Conservation (phyloP, 352 stramenopile genomes). For the Pythium pectinolyticum region DNA sequence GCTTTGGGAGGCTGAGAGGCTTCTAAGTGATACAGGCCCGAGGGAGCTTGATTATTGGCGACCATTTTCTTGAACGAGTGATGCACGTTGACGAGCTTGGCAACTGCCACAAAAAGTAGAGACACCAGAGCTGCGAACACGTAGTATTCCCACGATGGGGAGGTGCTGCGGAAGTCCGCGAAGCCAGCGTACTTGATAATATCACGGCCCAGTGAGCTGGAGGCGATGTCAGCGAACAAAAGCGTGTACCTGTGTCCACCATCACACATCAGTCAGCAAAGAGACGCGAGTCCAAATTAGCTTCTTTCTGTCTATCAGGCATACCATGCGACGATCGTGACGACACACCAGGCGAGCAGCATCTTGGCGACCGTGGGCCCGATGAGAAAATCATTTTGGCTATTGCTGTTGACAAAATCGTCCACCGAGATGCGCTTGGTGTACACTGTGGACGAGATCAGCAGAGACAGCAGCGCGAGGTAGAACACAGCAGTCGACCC, state of each 20-base stretch:
- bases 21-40: constrained; percentile 2
- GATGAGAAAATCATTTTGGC: constrained; percentile 44
- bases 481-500: constrained; percentile 61
- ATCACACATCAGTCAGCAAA: too few relatives aligned
- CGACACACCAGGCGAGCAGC: constrained; percentile 45
- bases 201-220: constrained; percentile 32
- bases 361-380: constrained; percentile 38
- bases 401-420: constrained; percentile 34
- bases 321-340: constrained; percentile 57
- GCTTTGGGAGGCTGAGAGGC: too few relatives aligned
- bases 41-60: neutral
- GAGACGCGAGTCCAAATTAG: too few relatives aligned
- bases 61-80: constrained; percentile 13
- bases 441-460: constrained; percentile 73
- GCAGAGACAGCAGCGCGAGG: constrained; percentile 47
- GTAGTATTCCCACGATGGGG: constrained; percentile 64
- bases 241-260: too few relatives aligned
- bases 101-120: constrained; percentile 57
- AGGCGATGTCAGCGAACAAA: constrained; percentile 42
- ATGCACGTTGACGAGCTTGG: constrained; percentile 76
- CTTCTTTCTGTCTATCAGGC: too few relatives aligned
- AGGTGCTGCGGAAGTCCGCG: constrained; percentile 43
- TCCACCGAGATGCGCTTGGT: constrained; percentile 59
- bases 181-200: constrained; percentile 63
- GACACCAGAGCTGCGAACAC: constrained; percentile 59